Base-by-base conservation (phyloP, 1,284 basidiomycete species). In the Naganishia cerealis region DNA sequence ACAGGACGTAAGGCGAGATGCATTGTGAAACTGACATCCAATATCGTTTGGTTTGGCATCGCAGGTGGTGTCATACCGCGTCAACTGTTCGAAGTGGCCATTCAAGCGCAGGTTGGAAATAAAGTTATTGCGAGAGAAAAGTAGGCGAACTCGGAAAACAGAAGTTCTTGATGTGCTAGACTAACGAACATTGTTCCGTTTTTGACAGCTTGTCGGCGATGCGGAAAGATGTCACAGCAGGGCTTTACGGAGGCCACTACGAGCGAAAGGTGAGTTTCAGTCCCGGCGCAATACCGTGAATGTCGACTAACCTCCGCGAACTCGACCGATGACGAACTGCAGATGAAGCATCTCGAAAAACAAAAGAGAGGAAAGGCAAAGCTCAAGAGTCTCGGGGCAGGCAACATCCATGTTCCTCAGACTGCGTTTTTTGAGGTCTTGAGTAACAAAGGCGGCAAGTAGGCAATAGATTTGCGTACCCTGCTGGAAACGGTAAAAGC, bases 151-250 rank as follows among this genome's bases (percentile, higher is more conserved):
- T 72, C 5, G 73, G 9, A 38, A 4, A 4, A 21, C 3, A 57
- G 9, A 26, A 6, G 6, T 33, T 33, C 3, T 6, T 13, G 8
- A 36, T 62, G 18, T 40, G 16, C n/a, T 33, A 39, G 26, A 16
- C 18, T 52, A 29, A 39, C 40, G 42, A 39, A 43, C 10, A 18
- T 4, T 26, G 24, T 21, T 36, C 29, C 29, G 3, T 59, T 16
- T 6, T 36, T 3, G 2, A n/a, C 52, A 74, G 88, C 1, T 79
- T 97, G 56, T 90, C 89, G 42, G 92, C 94, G 0, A 82, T 92
- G 77, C 86, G 93, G 43, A 93, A 95, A 67, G 95, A 99, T 74
- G 95, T 99, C 29, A 96, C 94, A 0, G 93, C 93, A 16, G 94
- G 94, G 0, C 81, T 97, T 53, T 96, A 96, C 75, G 93, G 93